Evolutionary conservation across 2,329 filamentous ascomycete genomes (phyloP).

Genomic region (Arthroderma sp.): DNA sequence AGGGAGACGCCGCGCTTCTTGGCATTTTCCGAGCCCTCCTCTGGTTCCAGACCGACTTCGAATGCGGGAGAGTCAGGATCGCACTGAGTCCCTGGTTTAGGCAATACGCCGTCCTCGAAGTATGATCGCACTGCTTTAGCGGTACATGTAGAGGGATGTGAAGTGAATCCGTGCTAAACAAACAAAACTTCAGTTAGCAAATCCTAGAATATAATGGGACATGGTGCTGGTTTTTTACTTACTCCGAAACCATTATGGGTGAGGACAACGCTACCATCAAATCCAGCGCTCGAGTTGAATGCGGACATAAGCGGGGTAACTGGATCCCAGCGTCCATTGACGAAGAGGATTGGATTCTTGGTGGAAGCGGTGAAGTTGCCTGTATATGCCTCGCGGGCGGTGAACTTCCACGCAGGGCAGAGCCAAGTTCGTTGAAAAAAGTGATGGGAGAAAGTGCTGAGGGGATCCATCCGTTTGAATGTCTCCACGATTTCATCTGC

Average conservation of each 20-base stretch:
- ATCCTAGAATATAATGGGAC: no score
- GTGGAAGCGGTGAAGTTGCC: constrained; percentile 15
- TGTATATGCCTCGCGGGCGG: constrained; percentile 13
- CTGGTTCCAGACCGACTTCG: not conserved
- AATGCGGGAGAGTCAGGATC: no score
- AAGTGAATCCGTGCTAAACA: no score
- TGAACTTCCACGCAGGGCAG: constrained; percentile 13
- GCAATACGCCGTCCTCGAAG: no score
- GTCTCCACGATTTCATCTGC: no score
- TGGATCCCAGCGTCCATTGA: constrained; percentile 16
- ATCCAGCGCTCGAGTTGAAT: constrained; percentile 13
- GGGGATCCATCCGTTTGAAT: no score
- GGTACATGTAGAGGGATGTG: no score
- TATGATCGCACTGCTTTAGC: no score
- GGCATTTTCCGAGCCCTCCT: no score
- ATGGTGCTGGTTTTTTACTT: not conserved
- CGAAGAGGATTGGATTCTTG: constrained; percentile 15
- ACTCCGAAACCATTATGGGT: constrained; percentile 14
- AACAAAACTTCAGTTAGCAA: no score
- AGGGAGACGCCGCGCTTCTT: not conserved
- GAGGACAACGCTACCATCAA: constrained; percentile 16
- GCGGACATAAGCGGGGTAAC: constrained; percentile 16
- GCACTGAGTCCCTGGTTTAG: no score
- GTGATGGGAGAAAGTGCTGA: no score
- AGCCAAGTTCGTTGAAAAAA: not conserved